Evolutionary conservation across 2,329 filamentous ascomycete species (phyloP).

Genomic region (Alternaria arbusti): DNA sequence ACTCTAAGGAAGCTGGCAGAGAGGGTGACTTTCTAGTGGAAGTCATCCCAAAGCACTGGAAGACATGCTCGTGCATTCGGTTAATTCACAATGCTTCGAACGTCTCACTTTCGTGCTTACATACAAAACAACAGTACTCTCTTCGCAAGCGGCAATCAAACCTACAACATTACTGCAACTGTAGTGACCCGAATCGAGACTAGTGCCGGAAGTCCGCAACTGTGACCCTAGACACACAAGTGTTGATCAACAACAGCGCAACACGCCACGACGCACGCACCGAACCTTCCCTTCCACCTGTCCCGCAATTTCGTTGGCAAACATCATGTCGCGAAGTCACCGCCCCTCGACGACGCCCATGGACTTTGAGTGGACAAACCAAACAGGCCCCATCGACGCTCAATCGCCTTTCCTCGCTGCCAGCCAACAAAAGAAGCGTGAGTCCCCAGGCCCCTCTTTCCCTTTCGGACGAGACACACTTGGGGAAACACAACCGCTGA

Average conservation of each 20-base stretch:
- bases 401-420: constrained; percentile 55
- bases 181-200: constrained; percentile 4
- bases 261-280: constrained; percentile 12
- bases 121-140: not conserved
- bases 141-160: not conserved
- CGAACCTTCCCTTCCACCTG: not conserved
- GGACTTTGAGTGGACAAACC: constrained; percentile 62
- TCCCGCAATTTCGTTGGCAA: not conserved
- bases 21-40: not conserved
- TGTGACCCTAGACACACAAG: constrained; percentile 11
- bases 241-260: constrained; percentile 23
- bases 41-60: not conserved
- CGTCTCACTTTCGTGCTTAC: not conserved
- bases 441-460: constrained; percentile 17
- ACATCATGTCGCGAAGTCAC: constrained; percentile 35
- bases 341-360: constrained; percentile 56
- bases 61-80: not conserved
- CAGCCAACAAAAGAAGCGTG: constrained; percentile 48
- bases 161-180: not conserved
- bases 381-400: constrained; percentile 53
- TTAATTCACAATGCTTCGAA: not conserved
- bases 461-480: not conserved
- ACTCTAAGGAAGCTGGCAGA: not conserved
- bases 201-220: constrained; percentile 26
- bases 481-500: constrained; percentile 19